Conservation (phyloP, 352 stramenopile species). For the Pythium brassicae region DNA sequence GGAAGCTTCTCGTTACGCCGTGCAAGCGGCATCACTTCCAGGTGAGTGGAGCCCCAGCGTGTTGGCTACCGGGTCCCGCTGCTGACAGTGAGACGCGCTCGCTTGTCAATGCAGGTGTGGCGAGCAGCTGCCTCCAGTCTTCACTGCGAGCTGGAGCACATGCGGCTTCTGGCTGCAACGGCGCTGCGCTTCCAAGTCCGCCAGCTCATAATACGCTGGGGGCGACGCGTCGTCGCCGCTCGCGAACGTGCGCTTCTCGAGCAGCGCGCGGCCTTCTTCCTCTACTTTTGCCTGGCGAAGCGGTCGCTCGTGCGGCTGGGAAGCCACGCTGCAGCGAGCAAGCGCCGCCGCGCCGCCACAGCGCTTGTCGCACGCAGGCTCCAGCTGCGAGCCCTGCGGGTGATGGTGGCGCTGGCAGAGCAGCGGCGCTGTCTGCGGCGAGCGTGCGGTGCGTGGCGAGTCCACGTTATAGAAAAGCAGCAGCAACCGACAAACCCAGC, state of each 20-base stretch:
- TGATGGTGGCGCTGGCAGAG: background rate
- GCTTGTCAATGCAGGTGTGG: background rate
- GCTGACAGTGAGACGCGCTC: too few species aligned
- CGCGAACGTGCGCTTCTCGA: slow-evolving; percentile 4
- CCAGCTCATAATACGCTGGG: slow-evolving; percentile 3
- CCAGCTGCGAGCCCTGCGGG: background rate
- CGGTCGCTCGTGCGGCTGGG: slow-evolving; percentile 8
- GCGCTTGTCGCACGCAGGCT: background rate
- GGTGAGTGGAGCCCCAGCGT: too few species aligned
- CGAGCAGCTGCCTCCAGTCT: background rate
- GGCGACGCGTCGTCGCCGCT: background rate
- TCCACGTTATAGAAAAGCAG: background rate
- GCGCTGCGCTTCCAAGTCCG: slow-evolving; percentile 2
- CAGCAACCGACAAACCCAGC: background rate
- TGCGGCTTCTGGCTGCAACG: background rate
- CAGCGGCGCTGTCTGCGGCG: slow-evolving; percentile 1
- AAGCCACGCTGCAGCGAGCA: background rate
- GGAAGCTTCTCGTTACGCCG: background rate
- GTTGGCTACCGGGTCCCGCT: too few species aligned
- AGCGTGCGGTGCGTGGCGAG: slow-evolving; percentile 3
- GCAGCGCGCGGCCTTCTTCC: slow-evolving; percentile 16
- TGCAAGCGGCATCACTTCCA: background rate
- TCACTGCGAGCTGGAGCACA: background rate
- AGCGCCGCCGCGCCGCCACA: background rate
- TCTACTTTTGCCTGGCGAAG: slow-evolving; percentile 17